Evolutionary conservation across 1,284 basidiomycete genomes (phyloP).

Genomic region (Amylostereum areolatum): DNA sequence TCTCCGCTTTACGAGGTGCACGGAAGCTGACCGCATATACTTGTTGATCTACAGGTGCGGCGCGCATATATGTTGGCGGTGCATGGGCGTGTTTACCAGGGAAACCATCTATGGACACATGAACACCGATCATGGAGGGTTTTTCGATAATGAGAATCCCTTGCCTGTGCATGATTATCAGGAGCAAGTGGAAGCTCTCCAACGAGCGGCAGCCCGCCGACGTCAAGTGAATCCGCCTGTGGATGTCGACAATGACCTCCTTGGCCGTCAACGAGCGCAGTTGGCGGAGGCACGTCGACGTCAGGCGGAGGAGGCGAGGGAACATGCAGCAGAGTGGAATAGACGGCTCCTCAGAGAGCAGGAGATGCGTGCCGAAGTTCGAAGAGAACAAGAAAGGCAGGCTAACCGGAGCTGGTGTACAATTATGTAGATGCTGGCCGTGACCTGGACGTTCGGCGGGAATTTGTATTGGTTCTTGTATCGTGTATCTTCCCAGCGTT

Average conservation of each 20-base stretch:
- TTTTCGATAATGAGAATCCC: slow-evolving; percentile 1
- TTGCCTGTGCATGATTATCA: neutral
- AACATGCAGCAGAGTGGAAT: neutral
- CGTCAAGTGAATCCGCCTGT: neutral
- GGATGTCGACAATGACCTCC: neutral
- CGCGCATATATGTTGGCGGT: slow-evolving; percentile 23
- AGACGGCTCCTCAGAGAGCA: neutral
- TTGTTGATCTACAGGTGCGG: slow-evolving; percentile 15
- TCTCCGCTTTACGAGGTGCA: neutral
- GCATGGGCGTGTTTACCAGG: slow-evolving; percentile 10
- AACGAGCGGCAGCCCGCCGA: neutral
- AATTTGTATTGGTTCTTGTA: too few relatives aligned
- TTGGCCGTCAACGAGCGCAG: neutral
- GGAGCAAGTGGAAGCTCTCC: neutral
- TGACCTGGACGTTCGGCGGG: too few relatives aligned
- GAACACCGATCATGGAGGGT: slow-evolving; percentile 11
- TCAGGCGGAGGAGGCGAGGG: neutral
- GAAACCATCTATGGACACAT: slow-evolving; percentile 12
- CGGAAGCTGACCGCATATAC: neutral
- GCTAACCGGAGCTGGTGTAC: neutral
- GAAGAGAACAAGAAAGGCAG: neutral
- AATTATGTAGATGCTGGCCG: neutral
- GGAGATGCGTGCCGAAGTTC: neutral
- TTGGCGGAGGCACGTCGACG: neutral
- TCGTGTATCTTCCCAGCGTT: too few relatives aligned